Evolutionary conservation across 1,139 yeast genomes (phyloP), one percentile per base, ranked within the genome.

Genomic region (Taphrina betulina): DNA sequence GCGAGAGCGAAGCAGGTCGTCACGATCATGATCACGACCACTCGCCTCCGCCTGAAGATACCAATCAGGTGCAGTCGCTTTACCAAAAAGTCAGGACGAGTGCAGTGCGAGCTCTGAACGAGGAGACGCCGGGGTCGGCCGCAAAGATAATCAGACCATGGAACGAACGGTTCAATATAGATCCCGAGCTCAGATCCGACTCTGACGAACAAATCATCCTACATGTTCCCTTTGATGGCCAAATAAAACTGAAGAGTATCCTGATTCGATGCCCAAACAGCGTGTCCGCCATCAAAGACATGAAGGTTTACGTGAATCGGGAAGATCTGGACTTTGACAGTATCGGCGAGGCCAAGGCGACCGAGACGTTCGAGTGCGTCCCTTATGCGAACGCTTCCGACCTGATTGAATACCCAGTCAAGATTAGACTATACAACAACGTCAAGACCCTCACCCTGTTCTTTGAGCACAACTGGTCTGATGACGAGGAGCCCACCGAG

Each of bases 361-460:
- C 78, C 0, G 80, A 75, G 60, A 68, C 72, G 28, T 60, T 87
- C 1, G 77, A 75, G 20, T 94, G 85, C 60, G 96, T 95, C 0
- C 78, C 73, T 41, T 72, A 75, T 1, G 67, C 71, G n/a, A 74
- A 73, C 4, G 72, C 59, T 10, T 34, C 53, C 7, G 48, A 57
- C 19, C 24, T 89, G 65, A 88, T 85, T 0, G 97, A 92, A 69
- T 95, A 88, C 68, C 81, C 79, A 58, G 71, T 90, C 46, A 95
- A 95, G 22, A 73, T 96, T 22, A 83, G 83, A 53, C 71, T 73
- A 33, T 89, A 89, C 69, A 80, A 87, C 31, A 86, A 87, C 48
- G 80, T 85, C 23, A 79, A 80, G 20, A 80, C 81, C 24, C 66
- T 90, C 60, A 79, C 94, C 0, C 48, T 90, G 1, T 85, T 83